Conservation (phyloP, 768 basidiomycete genomes). For the Solioccasus polychromus region DNA sequence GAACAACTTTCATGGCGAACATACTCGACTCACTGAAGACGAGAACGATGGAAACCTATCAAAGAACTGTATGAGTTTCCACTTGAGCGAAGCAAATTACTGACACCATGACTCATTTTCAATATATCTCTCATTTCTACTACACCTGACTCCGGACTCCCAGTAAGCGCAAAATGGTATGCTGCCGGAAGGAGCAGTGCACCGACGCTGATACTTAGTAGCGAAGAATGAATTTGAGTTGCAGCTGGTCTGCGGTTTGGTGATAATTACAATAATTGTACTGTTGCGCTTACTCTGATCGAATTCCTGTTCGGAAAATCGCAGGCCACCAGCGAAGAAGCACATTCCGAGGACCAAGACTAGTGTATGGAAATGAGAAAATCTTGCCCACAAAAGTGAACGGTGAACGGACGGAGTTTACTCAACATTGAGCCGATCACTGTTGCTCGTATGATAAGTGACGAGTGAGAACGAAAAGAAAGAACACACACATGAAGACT, state of each 20-base stretch:
- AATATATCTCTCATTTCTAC: slow-evolving; percentile 37
- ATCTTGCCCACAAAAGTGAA: not conserved
- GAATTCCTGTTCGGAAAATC: slow-evolving; percentile 79
- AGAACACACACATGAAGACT: slow-evolving; percentile 61
- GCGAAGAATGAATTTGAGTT: slow-evolving; percentile 70
- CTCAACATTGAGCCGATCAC: slow-evolving; percentile 84
- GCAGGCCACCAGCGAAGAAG: slow-evolving; percentile 80
- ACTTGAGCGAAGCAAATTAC: slow-evolving; percentile 16
- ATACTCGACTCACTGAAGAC: slow-evolving; percentile 43
- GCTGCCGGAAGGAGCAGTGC: slow-evolving; percentile 78
- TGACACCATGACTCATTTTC: slow-evolving; percentile 50
- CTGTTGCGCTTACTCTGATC: slow-evolving; percentile 52
- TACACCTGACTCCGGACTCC: slow-evolving; percentile 16
- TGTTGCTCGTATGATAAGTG: slow-evolving; percentile 26
- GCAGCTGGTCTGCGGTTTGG: slow-evolving; percentile 37
- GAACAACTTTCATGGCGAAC: not conserved
- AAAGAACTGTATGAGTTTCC: slow-evolving; percentile 3
- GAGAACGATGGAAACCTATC: slow-evolving; percentile 49
- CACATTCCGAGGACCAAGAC: slow-evolving; percentile 88
- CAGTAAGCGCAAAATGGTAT: slow-evolving; percentile 58
- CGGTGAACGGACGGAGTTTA: slow-evolving; percentile 53
- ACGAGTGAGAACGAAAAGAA: not conserved
- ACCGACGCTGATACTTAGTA: slow-evolving; percentile 76
- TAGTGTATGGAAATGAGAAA: slow-evolving; percentile 25
- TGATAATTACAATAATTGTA: not conserved